phyloP scores from a whole-genome alignment of 495 filamentous ascomycete species.

The Hypoxylon fragiforme region DNA sequence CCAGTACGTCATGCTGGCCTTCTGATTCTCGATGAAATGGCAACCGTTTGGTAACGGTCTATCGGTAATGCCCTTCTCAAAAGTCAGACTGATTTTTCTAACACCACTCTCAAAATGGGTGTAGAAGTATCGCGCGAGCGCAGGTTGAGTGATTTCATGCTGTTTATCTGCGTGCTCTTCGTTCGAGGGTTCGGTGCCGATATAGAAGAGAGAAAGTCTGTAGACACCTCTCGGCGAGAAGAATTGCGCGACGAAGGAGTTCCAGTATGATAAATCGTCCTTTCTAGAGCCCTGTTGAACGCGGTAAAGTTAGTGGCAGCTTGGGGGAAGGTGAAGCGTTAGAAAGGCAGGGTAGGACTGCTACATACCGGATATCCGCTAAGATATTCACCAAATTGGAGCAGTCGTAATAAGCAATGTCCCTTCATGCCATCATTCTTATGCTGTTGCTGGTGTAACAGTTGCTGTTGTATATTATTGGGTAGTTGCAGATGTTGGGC shows the following conservation, averaged over 20 bases:
- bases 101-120: constrained; percentile 85
- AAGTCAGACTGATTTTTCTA: constrained; percentile 73
- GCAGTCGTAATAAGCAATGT: constrained; percentile 62
- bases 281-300: constrained; percentile 53
- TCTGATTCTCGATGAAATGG: constrained; percentile 64
- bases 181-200: constrained; percentile 33
- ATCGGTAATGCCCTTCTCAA: constrained; percentile 62
- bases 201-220: constrained; percentile 60
- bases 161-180: constrained; percentile 61
- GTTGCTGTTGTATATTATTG: constrained; percentile 39
- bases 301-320: constrained; percentile 15
- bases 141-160: constrained; percentile 75
- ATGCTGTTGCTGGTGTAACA: constrained; percentile 57
- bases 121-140: constrained; percentile 77
- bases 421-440: constrained; percentile 59
- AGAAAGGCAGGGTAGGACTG: not conserved
- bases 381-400: constrained; percentile 71
- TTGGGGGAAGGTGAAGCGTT: not conserved
- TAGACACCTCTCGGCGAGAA: constrained; percentile 73
- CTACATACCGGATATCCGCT: constrained; percentile 63
- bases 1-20: constrained; percentile 71
- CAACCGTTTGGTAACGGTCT: constrained; percentile 60
- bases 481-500: constrained; percentile 50
- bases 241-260: constrained; percentile 71
- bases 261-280: constrained; percentile 72